These are phyloP conservation scores for Ceratobasidium sp. DNA, from an alignment of 1,284 basidiomycete genomes.

Conservation along the genomic window DNA sequence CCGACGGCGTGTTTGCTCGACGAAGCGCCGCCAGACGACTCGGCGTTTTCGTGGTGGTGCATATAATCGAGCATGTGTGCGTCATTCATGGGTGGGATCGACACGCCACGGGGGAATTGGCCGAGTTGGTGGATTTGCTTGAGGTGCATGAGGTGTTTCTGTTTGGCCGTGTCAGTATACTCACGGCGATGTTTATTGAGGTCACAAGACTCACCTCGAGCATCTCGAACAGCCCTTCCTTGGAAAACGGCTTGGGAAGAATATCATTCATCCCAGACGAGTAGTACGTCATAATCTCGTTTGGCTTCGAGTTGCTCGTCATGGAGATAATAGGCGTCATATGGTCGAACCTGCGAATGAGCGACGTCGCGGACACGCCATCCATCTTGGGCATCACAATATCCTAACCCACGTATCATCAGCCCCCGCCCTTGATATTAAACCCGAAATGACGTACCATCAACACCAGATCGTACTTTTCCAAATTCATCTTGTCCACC, in stretches of 20 bases:
- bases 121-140: conserved; percentile 89
- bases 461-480: conserved; percentile 91
- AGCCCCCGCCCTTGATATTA: conserved; percentile 38
- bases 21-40: background rate
- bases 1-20: conserved; percentile 19
- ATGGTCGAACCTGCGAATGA: conserved; percentile 94
- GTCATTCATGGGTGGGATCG: conserved; percentile 43
- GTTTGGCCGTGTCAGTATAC: conserved; percentile 3
- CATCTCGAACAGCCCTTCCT: conserved; percentile 89
- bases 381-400: conserved; percentile 96
- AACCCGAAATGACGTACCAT: conserved; percentile 69
- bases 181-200: background rate
- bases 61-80: conserved; percentile 41
- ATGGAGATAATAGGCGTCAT: conserved; percentile 97
- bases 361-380: conserved; percentile 87
- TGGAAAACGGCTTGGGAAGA: conserved; percentile 96
- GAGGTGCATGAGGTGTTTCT: conserved; percentile 94
- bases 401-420: conserved; percentile 63
- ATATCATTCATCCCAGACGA: conserved; percentile 94
- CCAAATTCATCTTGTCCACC: conserved; percentile 94
- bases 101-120: conserved; percentile 65
- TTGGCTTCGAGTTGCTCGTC: conserved; percentile 93
- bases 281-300: conserved; percentile 93
- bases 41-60: conserved; percentile 11
- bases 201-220: conserved; percentile 71